These are phyloP conservation scores for Ulota crispa DNA, from an alignment of 225 moss, liverwort and hornwort species.

Conservation along the genomic window DNA sequence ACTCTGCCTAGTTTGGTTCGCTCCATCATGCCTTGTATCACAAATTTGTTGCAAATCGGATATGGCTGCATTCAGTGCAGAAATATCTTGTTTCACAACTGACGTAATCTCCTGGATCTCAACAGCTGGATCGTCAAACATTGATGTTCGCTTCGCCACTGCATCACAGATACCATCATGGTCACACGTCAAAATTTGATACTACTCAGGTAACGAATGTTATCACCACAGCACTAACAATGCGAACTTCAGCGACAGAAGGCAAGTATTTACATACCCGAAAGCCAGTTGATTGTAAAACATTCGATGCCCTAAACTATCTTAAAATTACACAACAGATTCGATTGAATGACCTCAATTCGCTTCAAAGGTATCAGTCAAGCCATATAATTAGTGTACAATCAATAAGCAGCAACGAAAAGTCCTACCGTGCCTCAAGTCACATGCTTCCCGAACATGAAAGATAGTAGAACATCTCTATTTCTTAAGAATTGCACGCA, in stretches of 20 bases:
- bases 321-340: neutral
- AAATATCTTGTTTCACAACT: conserved; percentile 90
- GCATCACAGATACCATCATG: conserved; percentile 15
- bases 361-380: neutral
- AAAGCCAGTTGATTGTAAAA: neutral
- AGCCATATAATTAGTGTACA: neutral
- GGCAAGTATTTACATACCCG: neutral
- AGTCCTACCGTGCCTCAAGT: neutral
- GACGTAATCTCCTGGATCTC: conserved; percentile 94
- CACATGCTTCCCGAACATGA: neutral
- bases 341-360: neutral
- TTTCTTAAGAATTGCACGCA: neutral
- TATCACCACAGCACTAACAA: neutral
- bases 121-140: conserved; percentile 93
- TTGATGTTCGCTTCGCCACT: conserved; percentile 95
- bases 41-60: conserved; percentile 78
- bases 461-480: neutral
- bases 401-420: neutral
- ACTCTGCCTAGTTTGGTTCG: conserved; percentile 73
- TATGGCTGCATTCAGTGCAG: conserved; percentile 81
- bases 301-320: neutral
- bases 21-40: conserved; percentile 65
- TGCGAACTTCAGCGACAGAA: neutral
- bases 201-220: neutral
- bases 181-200: conserved; percentile 1